Evolutionary conservation across 441 rosid genomes (phyloP), one percentile per base, ranked within the genome.

Genomic region (Sinapis alba): DNA sequence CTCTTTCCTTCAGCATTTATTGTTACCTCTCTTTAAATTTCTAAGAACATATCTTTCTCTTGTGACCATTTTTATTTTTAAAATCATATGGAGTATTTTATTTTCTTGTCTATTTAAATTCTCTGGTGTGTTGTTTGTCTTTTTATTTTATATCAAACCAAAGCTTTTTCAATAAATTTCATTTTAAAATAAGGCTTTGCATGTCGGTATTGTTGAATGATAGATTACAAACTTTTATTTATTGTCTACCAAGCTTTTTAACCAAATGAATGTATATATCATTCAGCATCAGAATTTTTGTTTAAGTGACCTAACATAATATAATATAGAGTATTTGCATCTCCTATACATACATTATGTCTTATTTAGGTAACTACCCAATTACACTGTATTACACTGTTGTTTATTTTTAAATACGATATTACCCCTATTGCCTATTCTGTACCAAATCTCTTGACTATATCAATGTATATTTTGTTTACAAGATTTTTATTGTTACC

Each of bases 31-130:
- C 51, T 6, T 1, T 0, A 18, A 50, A 16, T 18, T 18, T 65
- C 69, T 61, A 34, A 62, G 59, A 59, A 66, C 62, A 27, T 59
- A 38, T 21, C 27, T 71, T 38, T 69, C 16, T 54, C 47, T 71
- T 71, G 36, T 65, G 76, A 32, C 72, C 68, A 64, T 41, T 62
- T 51, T 51, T 47, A 59, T 47, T 47, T 65, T 10, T 27, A 43
- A 53, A 65, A 58, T 72, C 38, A 28, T 32, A 74, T 68, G 75
- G 72, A 74, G 72, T 73, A 69, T 74, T 69, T 50, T 16, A 41
- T 41, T 50, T 50, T 50, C 56, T 50, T 47, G 10, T 50, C 11
- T 72, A 38, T 68, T 68, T 73, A 19, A 51, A 19, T 56, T 51
- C 13, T 9, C 3, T 32, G 24, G 10, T 68, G 21, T 72, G 65